These are phyloP conservation scores for Cladosporium sp. DNA, from an alignment of 2,329 filamentous ascomycete genomes.

Conservation along the genomic window DNA sequence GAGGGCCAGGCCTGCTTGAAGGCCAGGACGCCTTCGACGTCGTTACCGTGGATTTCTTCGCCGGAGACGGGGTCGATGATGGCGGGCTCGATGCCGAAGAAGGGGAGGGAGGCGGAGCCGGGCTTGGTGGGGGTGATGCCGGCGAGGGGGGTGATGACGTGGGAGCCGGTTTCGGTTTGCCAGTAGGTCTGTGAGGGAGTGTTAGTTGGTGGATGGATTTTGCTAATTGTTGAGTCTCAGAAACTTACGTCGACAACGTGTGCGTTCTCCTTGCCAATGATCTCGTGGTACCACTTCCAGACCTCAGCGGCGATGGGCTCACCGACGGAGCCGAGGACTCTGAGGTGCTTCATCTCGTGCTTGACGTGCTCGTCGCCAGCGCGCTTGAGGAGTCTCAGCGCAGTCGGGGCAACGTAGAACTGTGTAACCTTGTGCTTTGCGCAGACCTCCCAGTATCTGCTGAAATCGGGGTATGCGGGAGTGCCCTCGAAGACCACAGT, in stretches of 20 bases:
- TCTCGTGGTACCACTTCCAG: conserved; percentile 99
- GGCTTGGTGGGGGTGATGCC: conserved; percentile 96
- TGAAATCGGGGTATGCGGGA: conserved; percentile 95
- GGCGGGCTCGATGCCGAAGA: conserved; percentile 96
- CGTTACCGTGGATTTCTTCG: conserved; percentile 89
- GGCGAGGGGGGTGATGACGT: conserved; percentile 91
- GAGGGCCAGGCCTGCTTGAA: conserved; percentile 99
- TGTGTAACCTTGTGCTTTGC: conserved; percentile 93
- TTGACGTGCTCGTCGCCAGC: conserved; percentile 92
- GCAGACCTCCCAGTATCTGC: conserved; percentile 98
- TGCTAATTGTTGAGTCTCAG: background rate
- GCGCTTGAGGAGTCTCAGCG: conserved; percentile 88
- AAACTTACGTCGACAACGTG: conserved; percentile 88
- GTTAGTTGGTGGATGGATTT: conserved; percentile 25
- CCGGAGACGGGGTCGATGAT: conserved; percentile 97
- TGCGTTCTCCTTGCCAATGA: conserved; percentile 88
- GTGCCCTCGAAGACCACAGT: conserved; percentile 98
- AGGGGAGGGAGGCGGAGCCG: conserved; percentile 90
- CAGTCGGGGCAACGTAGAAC: conserved; percentile 97
- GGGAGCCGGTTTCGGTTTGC: conserved; percentile 98
- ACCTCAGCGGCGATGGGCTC: conserved; percentile 97
- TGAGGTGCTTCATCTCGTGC: conserved; percentile 82
- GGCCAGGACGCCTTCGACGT: conserved; percentile 93
- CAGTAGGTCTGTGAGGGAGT: conserved; percentile 79
- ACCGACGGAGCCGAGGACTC: conserved; percentile 90